phyloP scores from a whole-genome alignment of 2,329 filamentous ascomycete species.

The Domatiomyces catenatus region DNA sequence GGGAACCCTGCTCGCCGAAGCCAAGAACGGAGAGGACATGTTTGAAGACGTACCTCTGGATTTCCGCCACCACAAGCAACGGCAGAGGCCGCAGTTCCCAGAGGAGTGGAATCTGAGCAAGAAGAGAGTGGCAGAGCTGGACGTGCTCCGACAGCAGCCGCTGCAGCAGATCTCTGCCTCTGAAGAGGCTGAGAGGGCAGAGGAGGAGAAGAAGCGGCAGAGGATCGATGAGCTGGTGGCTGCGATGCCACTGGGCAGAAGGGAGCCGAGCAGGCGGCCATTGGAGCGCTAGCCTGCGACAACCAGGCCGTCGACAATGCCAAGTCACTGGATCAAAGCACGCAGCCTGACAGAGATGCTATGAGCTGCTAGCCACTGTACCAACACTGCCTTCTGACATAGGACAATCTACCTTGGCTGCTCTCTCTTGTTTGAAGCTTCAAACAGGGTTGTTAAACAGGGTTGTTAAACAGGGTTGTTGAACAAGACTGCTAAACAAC shows the following conservation, averaged over 20 bases:
- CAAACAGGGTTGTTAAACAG: too few species aligned
- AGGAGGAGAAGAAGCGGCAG: slow-evolving; percentile 10
- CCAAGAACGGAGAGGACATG: slow-evolving; percentile 61
- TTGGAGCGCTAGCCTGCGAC: not conserved
- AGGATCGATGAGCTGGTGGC: slow-evolving; percentile 1
- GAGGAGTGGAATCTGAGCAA: slow-evolving; percentile 66
- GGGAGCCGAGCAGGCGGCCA: not conserved
- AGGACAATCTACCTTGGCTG: not conserved
- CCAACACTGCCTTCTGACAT: not conserved
- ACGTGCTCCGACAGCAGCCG: slow-evolving; percentile 34
- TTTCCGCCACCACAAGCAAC: slow-evolving; percentile 64
- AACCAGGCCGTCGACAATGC: not conserved
- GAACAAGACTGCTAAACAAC: too few species aligned
- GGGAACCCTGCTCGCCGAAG: slow-evolving; percentile 55
- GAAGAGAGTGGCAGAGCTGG: slow-evolving; percentile 50
- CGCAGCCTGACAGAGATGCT: not conserved
- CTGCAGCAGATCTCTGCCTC: slow-evolving; percentile 37
- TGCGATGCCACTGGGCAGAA: slow-evolving; percentile 6
- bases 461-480: too few species aligned
- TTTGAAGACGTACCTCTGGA: slow-evolving; percentile 86
- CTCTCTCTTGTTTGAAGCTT: not conserved
- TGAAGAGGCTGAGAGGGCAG: slow-evolving; percentile 16
- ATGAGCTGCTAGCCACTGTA: not conserved
- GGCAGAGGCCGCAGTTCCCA: slow-evolving; percentile 57
- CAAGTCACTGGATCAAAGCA: not conserved